Evolutionary conservation across 805 yeast species (phyloP), one percentile per base, ranked within the genome.

Genomic region (Cyberlindnera suaveolens): DNA sequence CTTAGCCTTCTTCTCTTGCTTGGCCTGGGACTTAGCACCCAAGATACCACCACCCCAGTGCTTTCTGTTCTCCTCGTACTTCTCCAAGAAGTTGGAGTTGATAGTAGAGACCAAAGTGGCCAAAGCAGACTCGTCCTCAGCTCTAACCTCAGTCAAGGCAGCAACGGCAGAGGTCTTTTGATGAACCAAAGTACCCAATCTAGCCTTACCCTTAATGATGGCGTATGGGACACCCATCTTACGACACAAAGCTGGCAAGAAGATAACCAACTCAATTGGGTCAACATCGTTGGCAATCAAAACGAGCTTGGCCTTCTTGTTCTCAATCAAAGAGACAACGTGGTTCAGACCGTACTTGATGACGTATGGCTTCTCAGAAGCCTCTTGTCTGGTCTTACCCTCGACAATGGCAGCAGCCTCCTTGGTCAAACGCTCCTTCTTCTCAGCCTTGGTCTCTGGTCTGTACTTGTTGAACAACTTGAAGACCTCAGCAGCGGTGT

Each of bases 21-120:
- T 87, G 66, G 82, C 93, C 65, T 78, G 79, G 65, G 97, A 88
- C 80, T 91, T 93, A 62, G 85, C 75, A 72, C 98, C 96, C 80
- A 93, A 77, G 72, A 88, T 68, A 80, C 99, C 99, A 80, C 99
- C 99, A 80, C 98, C 98, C 99, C 99, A 91, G 84, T 88, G 96
- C 77, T 87, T 89, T 82, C 95, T 91, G 68, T 78, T 66, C 62
- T 93, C 97, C 67, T 91, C 97, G 85, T 83, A 87, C 75, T 88
- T 87, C 68, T 86, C 96, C 62, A 73, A 70, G 75, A 84, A 91
- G 93, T 88, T 89, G 59, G 95, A 83, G 75, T 88, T 82, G 72
- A 91, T 80, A 65, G 98, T 84, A 47, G 96, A 84, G 59, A 93
- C 79, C 65, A 91, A 80, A 71, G 87, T 85, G 58, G 97, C 90